Evolutionary conservation across 164 flowering plant species (phyloP).

Genomic region (Magnolia kwangsiensis): DNA sequence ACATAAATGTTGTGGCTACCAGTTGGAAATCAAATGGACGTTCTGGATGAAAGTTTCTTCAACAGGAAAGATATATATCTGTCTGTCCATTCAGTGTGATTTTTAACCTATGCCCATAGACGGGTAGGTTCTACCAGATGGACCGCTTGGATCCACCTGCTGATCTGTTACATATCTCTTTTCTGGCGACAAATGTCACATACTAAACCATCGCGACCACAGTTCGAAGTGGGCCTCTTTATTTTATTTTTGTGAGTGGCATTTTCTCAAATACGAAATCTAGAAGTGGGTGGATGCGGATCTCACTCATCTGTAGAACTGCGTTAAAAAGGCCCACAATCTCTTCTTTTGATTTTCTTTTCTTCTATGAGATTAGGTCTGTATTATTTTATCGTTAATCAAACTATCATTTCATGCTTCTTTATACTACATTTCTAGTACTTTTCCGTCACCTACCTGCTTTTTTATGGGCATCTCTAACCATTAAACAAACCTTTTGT

Average conservation of each 20-base stretch:
- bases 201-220: background rate
- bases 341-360: background rate
- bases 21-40: too few relatives aligned
- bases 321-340: background rate
- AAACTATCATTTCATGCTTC: background rate
- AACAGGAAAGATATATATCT: too few relatives aligned
- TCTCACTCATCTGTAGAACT: constrained; percentile 10
- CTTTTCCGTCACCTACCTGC: background rate
- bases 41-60: too few relatives aligned
- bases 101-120: too few relatives aligned
- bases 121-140: too few relatives aligned
- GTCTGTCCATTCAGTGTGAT: too few relatives aligned
- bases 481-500: background rate
- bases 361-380: background rate
- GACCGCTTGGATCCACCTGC: too few relatives aligned
- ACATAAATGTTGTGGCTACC: too few relatives aligned
- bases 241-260: background rate
- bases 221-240: background rate
- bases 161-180: background rate
- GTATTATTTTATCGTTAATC: background rate
- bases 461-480: background rate
- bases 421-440: background rate
- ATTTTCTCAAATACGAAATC: background rate
- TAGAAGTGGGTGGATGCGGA: constrained; percentile 20
- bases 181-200: background rate